phyloP scores from a whole-genome alignment of 192 early-diverging fungal genomes.

The Coemansia sp. region DNA sequence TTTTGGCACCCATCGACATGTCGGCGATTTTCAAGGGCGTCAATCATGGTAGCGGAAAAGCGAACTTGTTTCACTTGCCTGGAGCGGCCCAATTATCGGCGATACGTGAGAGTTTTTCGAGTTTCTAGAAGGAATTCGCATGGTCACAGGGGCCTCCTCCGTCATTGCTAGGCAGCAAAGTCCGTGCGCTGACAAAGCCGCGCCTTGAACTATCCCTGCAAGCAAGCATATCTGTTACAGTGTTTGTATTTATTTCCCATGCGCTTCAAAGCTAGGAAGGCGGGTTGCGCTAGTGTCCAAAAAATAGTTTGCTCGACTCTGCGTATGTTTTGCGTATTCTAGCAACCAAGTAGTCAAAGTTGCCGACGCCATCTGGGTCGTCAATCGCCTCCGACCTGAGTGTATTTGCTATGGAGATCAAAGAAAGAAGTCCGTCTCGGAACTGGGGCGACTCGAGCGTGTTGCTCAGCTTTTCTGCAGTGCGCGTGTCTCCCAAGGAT shows the following conservation, averaged over 20 bases:
- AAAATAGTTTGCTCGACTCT: conserved; percentile 26
- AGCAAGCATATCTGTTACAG: too few species aligned
- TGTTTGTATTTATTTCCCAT: too few species aligned
- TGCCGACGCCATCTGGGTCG: conserved; percentile 23
- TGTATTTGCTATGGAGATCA: conserved; percentile 23
- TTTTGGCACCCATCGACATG: background rate
- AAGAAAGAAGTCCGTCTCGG: conserved; percentile 25
- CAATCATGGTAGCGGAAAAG: background rate
- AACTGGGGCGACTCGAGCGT: conserved; percentile 23
- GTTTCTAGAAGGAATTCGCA: background rate
- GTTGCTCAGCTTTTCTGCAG: conserved; percentile 24
- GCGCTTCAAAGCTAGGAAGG: too few species aligned
- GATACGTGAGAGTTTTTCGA: background rate
- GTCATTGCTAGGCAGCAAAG: background rate
- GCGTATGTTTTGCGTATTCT: conserved; percentile 32
- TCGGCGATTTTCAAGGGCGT: background rate
- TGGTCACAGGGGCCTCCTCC: background rate
- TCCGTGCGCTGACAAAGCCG: background rate
- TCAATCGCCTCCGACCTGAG: conserved; percentile 30
- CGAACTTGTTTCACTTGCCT: background rate
- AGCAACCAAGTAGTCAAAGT: conserved; percentile 33
- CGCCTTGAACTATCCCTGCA: too few species aligned
- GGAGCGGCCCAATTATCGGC: background rate
- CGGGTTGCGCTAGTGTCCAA: conserved; percentile 5
- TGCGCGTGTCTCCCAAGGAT: conserved; percentile 32